Base-by-base conservation (phyloP, 2,329 filamentous ascomycete genomes). In the Colletotrichum sp. region DNA sequence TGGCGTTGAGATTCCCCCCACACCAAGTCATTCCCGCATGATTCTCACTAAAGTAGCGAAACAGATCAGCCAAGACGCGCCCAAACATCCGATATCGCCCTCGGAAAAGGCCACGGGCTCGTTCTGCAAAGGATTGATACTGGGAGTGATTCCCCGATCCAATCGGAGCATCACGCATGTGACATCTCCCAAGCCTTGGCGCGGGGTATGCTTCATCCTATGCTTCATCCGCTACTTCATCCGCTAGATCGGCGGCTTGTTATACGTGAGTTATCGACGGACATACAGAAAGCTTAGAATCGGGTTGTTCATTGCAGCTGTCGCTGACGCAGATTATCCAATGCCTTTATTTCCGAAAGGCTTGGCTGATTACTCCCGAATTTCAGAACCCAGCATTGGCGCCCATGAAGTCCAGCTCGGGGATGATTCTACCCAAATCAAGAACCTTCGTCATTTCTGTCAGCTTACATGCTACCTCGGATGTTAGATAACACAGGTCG, bases 271-370 rank as follows among this genome's bases (percentile, higher is more conserved):
- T 21, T 48, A 10, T 12, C 5, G 43, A 21, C 43, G 6, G 9
- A 6, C 6, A 48, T n/a, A 13, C 10, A 7, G 10, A 21, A 48
- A 3, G 5, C 43, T 13, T 2, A 7, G 3, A 21, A 13, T 48
- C n/a, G 43, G 1, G 2, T 21, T 12, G n/a, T 0, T 4, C 43
- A 7, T 13, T 48, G 12, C 2, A n/a, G n/a, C 3, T 13, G 3
- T 13, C 5, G 5, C 43, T 48, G 4, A 6, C 5, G 12, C 43
- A 7, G 10, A 2, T 12, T 48, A n/a, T 4, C 12, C 18, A 48
- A n/a, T 48, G 18, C 5, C 4, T n/a, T 21, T 10, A 10, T 21
- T 13, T n/a, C 10, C 10, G 3, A 48, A 48, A 10, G n/a, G n/a
- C n/a, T 48, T 7, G n/a, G 12, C n/a, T 13, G 6, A 48, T 7